These are phyloP conservation scores for Selaginella moellendorffii DNA, from an alignment of 75 land plant species.

Conservation along the genomic window DNA sequence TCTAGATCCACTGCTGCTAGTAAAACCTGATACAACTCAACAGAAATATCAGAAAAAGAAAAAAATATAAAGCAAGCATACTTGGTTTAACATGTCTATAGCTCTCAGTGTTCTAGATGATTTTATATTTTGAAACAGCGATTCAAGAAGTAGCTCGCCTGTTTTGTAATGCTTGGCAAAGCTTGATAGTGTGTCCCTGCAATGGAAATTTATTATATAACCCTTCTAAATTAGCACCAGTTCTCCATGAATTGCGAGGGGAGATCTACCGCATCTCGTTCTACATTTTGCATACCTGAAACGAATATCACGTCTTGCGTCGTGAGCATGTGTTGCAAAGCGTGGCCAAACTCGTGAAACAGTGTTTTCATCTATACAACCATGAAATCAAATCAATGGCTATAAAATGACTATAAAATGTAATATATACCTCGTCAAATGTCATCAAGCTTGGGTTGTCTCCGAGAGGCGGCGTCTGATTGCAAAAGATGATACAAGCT, in stretches of 20 bases:
- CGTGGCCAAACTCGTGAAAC: not conserved
- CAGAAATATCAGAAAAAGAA: not conserved
- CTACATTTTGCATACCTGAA: not conserved
- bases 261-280: not conserved
- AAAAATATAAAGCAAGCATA: too few relatives aligned
- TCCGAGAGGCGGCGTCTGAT: not conserved
- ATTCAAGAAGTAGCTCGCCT: not conserved
- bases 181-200: not conserved
- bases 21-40: not conserved
- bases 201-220: not conserved
- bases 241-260: not conserved
- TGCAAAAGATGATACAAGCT: not conserved
- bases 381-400: too few relatives aligned
- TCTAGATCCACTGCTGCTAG: not conserved
- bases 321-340: not conserved
- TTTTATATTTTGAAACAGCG: not conserved
- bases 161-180: not conserved
- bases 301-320: not conserved
- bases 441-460: not conserved
- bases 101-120: not conserved
- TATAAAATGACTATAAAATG: not conserved
- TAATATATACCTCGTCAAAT: not conserved
- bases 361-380: not conserved
- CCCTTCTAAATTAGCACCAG: not conserved
- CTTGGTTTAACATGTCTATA: not conserved